A percentile compares a stretch with the other conserved stretches of the same genome.
Evolutionary conservation across 768 basidiomycete species (phyloP).

Genomic region (Mycena indigotica): DNA sequence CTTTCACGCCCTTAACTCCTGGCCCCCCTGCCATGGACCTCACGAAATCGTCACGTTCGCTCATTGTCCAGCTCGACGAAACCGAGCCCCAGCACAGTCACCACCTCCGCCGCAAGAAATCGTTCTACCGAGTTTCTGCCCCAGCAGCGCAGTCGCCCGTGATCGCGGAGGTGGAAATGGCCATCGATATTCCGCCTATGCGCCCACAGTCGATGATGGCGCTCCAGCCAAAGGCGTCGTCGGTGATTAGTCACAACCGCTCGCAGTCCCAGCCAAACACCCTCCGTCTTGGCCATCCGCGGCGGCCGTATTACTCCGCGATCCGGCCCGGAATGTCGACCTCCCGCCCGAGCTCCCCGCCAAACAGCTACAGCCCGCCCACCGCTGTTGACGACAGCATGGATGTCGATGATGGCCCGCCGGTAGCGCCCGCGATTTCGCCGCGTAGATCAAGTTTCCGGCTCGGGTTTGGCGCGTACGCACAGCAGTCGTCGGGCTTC

Average conservation of each 20-base stretch:
- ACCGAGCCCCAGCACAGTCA: background rate
- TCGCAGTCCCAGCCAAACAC: conserved; percentile 30
- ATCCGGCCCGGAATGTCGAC: conserved; percentile 50
- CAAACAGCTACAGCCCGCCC: too few relatives aligned
- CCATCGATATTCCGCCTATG: conserved; percentile 13
- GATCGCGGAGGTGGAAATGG: conserved; percentile 7
- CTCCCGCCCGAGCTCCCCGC: conserved; percentile 42
- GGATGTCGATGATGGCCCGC: conserved; percentile 31
- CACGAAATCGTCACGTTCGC: conserved; percentile 22
- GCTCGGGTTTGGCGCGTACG: conserved; percentile 33
- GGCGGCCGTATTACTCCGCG: conserved; percentile 55
- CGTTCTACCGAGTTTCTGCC: conserved; percentile 17
- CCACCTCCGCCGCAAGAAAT: conserved; percentile 14
- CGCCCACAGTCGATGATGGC: conserved; percentile 20
- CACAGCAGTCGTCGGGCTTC: conserved; percentile 40
- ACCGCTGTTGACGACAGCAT: conserved; percentile 27
- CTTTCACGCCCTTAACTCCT: background rate
- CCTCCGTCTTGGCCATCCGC: conserved; percentile 52
- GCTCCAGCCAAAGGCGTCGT: conserved; percentile 2
- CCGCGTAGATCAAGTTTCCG: conserved; percentile 22
- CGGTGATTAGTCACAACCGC: conserved; percentile 23
- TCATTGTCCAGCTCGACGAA: conserved; percentile 6
- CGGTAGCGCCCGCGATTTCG: conserved; percentile 10
- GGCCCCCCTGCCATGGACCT: conserved; percentile 11
- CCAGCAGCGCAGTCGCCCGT: conserved; percentile 16